phyloP scores from a whole-genome alignment of 305 asterid species.

The Fraxinus xanthoxyloides region DNA sequence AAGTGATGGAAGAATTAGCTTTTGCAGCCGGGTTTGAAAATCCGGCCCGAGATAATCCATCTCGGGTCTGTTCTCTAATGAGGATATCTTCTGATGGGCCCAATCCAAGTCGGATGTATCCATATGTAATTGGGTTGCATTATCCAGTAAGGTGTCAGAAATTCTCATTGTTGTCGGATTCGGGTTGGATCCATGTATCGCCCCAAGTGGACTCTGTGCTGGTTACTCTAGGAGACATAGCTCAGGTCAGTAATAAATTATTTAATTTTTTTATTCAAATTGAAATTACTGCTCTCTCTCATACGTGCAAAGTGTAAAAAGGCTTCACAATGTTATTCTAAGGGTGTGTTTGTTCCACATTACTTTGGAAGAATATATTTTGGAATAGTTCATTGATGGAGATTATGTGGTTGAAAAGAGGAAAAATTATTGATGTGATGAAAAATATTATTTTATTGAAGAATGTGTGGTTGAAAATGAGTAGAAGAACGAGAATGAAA shows the following conservation, averaged over 20 bases:
- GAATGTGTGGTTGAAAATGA: no score
- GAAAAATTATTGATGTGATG: no score
- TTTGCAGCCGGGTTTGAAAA: slow-evolving; percentile 48
- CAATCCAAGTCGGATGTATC: slow-evolving; percentile 60
- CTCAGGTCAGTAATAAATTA: slow-evolving; percentile 43
- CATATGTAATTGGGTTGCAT: slow-evolving; percentile 61
- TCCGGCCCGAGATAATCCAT: slow-evolving; percentile 38
- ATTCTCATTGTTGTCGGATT: slow-evolving; percentile 49
- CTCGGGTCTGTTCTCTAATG: slow-evolving; percentile 37
- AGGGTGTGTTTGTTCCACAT: no score
- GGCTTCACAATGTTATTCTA: no score
- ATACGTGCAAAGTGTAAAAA: no score
- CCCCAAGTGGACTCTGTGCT: slow-evolving; percentile 50
- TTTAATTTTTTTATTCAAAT: neutral
- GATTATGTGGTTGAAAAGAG: no score
- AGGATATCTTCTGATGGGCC: slow-evolving; percentile 62
- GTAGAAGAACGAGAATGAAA: no score
- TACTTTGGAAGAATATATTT: no score
- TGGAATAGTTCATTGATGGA: no score
- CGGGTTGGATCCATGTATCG: slow-evolving; percentile 59
- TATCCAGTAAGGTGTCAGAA: slow-evolving; percentile 40
- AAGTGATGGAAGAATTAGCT: slow-evolving; percentile 48
- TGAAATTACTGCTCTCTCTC: no score
- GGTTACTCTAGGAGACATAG: slow-evolving; percentile 74
- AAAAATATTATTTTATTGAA: no score